Conservation (phyloP, 805 yeast species). For the Candida xiaguanensis region DNA sequence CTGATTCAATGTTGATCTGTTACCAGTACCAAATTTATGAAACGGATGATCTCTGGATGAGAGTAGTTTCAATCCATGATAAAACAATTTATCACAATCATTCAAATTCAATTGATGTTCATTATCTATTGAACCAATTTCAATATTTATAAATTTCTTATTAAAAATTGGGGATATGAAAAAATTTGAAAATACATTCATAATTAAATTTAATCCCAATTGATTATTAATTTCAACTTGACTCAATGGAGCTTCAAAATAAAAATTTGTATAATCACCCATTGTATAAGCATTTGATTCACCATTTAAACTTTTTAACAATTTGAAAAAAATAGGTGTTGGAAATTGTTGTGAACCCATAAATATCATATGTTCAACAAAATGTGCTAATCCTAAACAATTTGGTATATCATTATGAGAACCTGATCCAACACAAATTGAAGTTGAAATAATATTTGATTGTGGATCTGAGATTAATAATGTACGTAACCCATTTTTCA, state of each 20-base stretch:
- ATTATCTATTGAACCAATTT: constrained; percentile 58
- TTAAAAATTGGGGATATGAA: constrained; percentile 52
- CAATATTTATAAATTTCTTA: constrained; percentile 39
- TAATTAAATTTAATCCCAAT: constrained; percentile 42
- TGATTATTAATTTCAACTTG: constrained; percentile 20
- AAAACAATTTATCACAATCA: constrained; percentile 43
- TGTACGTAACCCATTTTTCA: constrained; percentile 67
- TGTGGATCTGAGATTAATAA: constrained; percentile 75
- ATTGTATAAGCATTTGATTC: constrained; percentile 64
- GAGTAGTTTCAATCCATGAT: constrained; percentile 55
- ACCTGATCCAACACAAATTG: constrained; percentile 76
- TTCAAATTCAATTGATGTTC: constrained; percentile 60
- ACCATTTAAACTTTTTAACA: constrained; percentile 50
- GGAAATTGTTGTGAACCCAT: constrained; percentile 55
- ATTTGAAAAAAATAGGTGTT: constrained; percentile 40
- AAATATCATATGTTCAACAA: constrained; percentile 25
- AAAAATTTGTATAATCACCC: constrained; percentile 62
- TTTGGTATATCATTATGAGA: constrained; percentile 72
- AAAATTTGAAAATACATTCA: constrained; percentile 49
- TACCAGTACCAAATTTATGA: constrained; percentile 64
- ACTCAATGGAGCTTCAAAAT: constrained; percentile 55
- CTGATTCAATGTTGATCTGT: constrained; percentile 43
- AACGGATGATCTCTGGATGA: constrained; percentile 51
- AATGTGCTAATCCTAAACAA: constrained; percentile 80
- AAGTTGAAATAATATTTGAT: constrained; percentile 60